phyloP scores from a whole-genome alignment of 176 grass and related monocot genomes.

The Bothriochloa decipiens region DNA sequence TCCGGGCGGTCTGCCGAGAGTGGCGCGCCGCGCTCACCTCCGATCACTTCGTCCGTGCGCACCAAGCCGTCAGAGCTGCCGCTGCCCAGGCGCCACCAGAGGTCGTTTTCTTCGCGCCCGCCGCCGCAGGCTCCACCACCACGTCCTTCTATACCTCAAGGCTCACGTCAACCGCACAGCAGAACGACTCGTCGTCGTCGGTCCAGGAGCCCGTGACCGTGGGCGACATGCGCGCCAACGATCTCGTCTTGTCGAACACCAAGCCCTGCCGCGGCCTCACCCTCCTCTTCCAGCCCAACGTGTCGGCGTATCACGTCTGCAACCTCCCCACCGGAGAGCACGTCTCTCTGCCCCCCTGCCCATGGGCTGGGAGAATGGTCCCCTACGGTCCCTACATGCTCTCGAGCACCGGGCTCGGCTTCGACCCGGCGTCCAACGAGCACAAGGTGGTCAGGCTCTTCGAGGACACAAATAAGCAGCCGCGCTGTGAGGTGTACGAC shows the following conservation, averaged over 20 bases:
- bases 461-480: background rate
- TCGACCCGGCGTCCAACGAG: background rate
- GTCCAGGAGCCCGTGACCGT: background rate
- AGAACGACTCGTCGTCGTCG: background rate
- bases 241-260: background rate
- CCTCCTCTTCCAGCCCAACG: background rate
- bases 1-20: background rate
- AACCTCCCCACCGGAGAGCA: slow-evolving; percentile 19
- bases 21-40: slow-evolving; percentile 3
- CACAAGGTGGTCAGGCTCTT: slow-evolving; percentile 20
- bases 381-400: background rate
- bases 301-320: background rate
- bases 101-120: background rate
- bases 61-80: background rate
- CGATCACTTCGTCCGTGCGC: background rate
- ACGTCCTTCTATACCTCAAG: background rate
- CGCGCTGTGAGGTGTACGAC: background rate
- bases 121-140: background rate
- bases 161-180: background rate
- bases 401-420: background rate
- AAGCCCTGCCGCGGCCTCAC: background rate
- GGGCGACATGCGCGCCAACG: background rate
- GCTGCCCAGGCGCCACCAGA: background rate
- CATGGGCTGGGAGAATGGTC: background rate
- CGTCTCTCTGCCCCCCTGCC: background rate